Evolutionary conservation across 805 yeast species (phyloP).

Genomic region (Metschnikowia amazonensis): DNA sequence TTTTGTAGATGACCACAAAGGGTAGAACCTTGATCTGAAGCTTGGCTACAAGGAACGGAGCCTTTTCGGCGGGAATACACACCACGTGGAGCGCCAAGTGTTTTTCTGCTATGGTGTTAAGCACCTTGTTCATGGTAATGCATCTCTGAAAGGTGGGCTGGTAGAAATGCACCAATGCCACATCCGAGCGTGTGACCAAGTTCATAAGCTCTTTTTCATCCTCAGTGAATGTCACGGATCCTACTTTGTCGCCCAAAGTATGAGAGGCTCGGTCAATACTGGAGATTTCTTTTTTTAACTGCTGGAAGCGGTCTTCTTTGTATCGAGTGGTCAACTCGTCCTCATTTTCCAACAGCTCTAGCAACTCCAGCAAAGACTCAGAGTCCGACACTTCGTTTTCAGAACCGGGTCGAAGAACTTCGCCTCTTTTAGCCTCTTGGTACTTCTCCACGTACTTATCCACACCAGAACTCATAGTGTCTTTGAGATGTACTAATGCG

Average conservation of each 20-base stretch:
- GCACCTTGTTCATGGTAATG: constrained; percentile 48
- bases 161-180: constrained; percentile 53
- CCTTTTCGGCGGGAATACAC: constrained; percentile 55
- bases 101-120: constrained; percentile 46
- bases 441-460: constrained; percentile 40
- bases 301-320: constrained; percentile 61
- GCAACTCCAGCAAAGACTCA: constrained; percentile 38
- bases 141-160: constrained; percentile 62
- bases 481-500: constrained; percentile 1
- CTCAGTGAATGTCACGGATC: constrained; percentile 25
- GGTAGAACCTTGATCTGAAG: constrained; percentile 68
- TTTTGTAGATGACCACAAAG: constrained; percentile 55
- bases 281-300: constrained; percentile 45
- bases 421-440: constrained; percentile 37
- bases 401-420: constrained; percentile 14
- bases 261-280: constrained; percentile 23
- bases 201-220: constrained; percentile 59
- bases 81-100: constrained; percentile 54
- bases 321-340: constrained; percentile 38
- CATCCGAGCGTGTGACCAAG: constrained; percentile 39
- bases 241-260: constrained; percentile 35
- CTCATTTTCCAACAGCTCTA: constrained; percentile 45
- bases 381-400: constrained; percentile 37
- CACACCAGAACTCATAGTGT: constrained; percentile 31
- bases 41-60: constrained; percentile 69